Evolutionary conservation across 2,329 filamentous ascomycete genomes (phyloP), one percentile per base, ranked within the genome.

Genomic region (Aspergillus texensis): DNA sequence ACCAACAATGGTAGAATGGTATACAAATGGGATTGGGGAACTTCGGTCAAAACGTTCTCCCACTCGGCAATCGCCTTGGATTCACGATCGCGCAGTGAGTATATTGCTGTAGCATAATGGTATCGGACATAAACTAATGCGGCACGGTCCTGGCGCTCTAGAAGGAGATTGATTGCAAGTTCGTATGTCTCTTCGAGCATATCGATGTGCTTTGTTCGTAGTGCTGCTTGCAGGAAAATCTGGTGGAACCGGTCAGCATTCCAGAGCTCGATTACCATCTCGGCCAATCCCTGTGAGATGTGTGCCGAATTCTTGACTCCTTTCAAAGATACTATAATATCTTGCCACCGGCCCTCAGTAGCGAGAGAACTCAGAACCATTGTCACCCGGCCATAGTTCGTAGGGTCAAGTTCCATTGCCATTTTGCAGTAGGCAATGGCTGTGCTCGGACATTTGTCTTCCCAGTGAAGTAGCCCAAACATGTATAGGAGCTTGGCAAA

Each of bases 111-210:
- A 4, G 64, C 68, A 57, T 67, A 68, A 26, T 66, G 56, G 32
- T 67, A 66, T 11, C 65, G 63, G 12, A 69, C 46, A 24, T 61
- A 65, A 57, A 61, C 68, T 10, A 66, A 54, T 41, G 45, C 64
- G 28, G 46, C 53, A 24, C 59, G 64, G 3, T 58, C 58, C 24
- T 65, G 58, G 9, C 36, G 45, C 41, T 62, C 34, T 6, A 39
- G 46, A 16, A 60, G 61, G n/a, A 65, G 28, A 30, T 63, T 43
- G 58, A 72, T 71, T 48, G 69, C 67, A 24, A 50, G 54, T 14
- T 68, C 56, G 26, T 72, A 71, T 21, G 70, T 64, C n/a, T 48
- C 53, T 41, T 67, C 66, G 34, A 71, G 45, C 52, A 70, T 28
- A 45, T 65, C 62, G 32, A 68, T 64, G 43, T 64, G 58, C 8